Percentiles rank a stretch among this genome's conserved stretches.
Evolutionary conservation across 2,329 filamentous ascomycete species (phyloP).

Genomic region (Magnaporthiopsis incrustans): DNA sequence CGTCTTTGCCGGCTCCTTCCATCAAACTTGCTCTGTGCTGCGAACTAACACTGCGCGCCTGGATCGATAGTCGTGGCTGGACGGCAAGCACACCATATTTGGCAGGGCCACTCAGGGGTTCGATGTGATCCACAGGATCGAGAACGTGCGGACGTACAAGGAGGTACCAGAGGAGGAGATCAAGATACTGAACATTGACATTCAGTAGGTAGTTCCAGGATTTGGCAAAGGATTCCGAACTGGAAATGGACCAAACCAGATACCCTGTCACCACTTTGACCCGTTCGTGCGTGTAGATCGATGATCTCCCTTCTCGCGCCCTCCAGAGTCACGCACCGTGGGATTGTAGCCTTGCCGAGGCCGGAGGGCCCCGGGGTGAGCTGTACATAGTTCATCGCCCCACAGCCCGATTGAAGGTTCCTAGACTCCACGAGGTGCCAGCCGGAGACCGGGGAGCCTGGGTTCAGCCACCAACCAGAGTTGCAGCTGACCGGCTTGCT

Average conservation of each 20-base stretch:
- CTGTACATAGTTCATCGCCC: neutral
- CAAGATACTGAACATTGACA: constrained; percentile 85
- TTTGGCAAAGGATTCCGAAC: too few species aligned
- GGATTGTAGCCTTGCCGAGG: neutral
- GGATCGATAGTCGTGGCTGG: constrained; percentile 66
- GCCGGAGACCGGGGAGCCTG: neutral
- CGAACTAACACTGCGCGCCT: neutral
- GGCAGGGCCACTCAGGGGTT: constrained; percentile 82
- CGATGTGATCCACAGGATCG: constrained; percentile 93
- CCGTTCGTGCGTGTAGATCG: neutral
- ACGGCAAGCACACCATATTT: constrained; percentile 95
- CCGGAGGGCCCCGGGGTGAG: too few species aligned
- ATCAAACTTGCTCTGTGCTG: neutral
- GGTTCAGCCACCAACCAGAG: neutral
- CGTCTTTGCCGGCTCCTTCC: constrained; percentile 2
- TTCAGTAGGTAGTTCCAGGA: constrained; percentile 28
- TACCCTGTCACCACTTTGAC: too few species aligned
- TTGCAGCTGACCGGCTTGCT: neutral
- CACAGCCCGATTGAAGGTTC: neutral
- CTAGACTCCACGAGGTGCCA: neutral
- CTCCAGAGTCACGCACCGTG: neutral
- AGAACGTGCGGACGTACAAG: constrained; percentile 76
- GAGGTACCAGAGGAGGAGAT: constrained; percentile 97
- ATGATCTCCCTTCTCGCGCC: too few species aligned
- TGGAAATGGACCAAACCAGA: too few species aligned